Conservation (phyloP, 768 basidiomycete species). For the Rhizopogon vesiculosus region DNA sequence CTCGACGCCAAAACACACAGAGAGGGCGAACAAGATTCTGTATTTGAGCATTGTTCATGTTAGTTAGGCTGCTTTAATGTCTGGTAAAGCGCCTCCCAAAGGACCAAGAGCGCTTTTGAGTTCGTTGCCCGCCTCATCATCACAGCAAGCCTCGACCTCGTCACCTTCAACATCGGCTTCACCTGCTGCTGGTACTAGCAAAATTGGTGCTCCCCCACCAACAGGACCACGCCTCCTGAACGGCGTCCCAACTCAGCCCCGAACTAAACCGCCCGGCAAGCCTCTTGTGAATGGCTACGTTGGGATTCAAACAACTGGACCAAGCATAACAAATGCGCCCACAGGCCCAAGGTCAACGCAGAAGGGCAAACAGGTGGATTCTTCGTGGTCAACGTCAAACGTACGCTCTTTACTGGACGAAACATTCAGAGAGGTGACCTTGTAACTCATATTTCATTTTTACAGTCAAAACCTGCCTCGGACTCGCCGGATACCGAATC, state of each 20-base stretch:
- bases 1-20: conserved; percentile 5
- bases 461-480: conserved; percentile 11
- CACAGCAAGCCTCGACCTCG: conserved; percentile 26
- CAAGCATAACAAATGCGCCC: conserved; percentile 22
- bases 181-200: conserved; percentile 25
- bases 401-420: conserved; percentile 19
- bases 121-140: conserved; percentile 27
- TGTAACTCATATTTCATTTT: conserved; percentile 3
- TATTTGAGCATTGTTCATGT: conserved; percentile 6
- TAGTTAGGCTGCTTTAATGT: conserved; percentile 41
- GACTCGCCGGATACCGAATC: conserved; percentile 5
- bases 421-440: not conserved
- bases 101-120: conserved; percentile 68
- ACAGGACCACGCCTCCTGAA: conserved; percentile 59
- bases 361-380: conserved; percentile 41
- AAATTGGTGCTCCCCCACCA: conserved; percentile 54
- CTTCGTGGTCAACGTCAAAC: conserved; percentile 29
- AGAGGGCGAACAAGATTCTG: not conserved
- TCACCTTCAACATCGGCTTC: conserved; percentile 30
- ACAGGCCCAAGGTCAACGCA: conserved; percentile 28
- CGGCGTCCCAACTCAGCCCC: conserved; percentile 25
- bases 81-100: conserved; percentile 72
- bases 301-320: conserved; percentile 18
- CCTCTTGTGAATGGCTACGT: conserved; percentile 39
- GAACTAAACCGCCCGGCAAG: conserved; percentile 30